A percentile compares a stretch with the other conserved stretches of the same genome.
Conservation (phyloP, 129 eudicot species). For the Scalesia atractyloides region DNA sequence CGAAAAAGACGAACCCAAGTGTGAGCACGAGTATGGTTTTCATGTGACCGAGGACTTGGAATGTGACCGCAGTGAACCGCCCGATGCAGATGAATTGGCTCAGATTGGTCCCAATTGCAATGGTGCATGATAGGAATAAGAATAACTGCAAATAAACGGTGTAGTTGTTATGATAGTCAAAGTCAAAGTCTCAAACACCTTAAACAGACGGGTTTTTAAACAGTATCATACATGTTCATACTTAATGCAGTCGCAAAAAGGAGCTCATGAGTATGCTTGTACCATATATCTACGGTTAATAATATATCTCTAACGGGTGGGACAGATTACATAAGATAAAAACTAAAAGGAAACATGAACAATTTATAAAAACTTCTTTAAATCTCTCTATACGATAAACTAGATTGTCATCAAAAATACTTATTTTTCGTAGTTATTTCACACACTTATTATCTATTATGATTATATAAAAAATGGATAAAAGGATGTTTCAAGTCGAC, state of each 20-base stretch:
- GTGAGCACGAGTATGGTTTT: conserved; percentile 70
- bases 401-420: neutral
- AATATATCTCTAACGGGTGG: neutral
- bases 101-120: conserved; percentile 46
- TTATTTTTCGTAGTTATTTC: neutral
- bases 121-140: conserved; percentile 43
- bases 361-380: neutral
- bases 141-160: conserved; percentile 30
- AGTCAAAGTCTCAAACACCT: neutral
- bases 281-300: neutral
- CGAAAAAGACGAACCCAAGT: conserved; percentile 64
- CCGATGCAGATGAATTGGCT: conserved; percentile 48
- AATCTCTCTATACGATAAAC: neutral
- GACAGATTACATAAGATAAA: neutral
- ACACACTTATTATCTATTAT: too few relatives aligned
- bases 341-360: conserved; percentile 1
- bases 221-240: neutral
- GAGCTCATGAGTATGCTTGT: neutral
- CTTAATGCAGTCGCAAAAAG: neutral
- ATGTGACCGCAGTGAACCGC: conserved; percentile 62
- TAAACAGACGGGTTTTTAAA: neutral
- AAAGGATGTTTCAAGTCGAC: neutral
- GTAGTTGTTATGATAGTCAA: conserved; percentile 16
- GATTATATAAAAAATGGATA: neutral
- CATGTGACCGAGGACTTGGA: conserved; percentile 84